Evolutionary conservation across 495 filamentous ascomycete genomes (phyloP).

Genomic region (Thermochaetoides thermophila): DNA sequence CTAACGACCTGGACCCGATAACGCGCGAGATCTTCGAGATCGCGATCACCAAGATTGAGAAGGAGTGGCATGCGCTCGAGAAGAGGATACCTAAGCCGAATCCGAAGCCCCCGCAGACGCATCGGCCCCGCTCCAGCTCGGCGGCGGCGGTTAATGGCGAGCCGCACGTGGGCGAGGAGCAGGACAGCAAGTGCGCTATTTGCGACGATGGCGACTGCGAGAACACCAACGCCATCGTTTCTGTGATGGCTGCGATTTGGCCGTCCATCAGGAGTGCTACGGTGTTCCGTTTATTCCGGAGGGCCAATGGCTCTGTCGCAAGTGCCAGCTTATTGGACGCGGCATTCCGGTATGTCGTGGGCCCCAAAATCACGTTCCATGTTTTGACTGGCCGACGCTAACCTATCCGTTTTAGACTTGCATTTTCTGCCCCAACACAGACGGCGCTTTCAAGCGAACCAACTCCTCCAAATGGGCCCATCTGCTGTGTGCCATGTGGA

Average conservation of each 20-base stretch:
- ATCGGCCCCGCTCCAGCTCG: constrained; percentile 78
- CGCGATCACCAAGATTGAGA: constrained; percentile 96
- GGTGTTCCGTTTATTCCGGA: constrained; percentile 97
- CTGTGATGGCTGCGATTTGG: constrained; percentile 94
- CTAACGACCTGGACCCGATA: constrained; percentile 60
- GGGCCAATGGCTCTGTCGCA: constrained; percentile 95
- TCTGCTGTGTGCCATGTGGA: constrained; percentile 94
- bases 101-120: constrained; percentile 86
- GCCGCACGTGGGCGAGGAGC: constrained; percentile 75
- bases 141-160: constrained; percentile 87
- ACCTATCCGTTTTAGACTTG: constrained; percentile 43
- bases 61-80: constrained; percentile 93
- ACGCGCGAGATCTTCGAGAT: constrained; percentile 91
- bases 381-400: background rate
- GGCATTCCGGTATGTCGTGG: constrained; percentile 62
- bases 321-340: constrained; percentile 88
- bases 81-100: constrained; percentile 92
- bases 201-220: constrained; percentile 98
- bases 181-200: constrained; percentile 93
- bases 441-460: constrained; percentile 97
- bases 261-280: constrained; percentile 98
- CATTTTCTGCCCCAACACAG: constrained; percentile 95
- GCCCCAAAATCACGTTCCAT: too few relatives aligned
- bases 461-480: constrained; percentile 92
- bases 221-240: constrained; percentile 99